Evolutionary conservation across 2,329 filamentous ascomycete genomes (phyloP), one percentile per base, ranked within the genome.

Genomic region (Myriosclerotinia duriaeana): DNA sequence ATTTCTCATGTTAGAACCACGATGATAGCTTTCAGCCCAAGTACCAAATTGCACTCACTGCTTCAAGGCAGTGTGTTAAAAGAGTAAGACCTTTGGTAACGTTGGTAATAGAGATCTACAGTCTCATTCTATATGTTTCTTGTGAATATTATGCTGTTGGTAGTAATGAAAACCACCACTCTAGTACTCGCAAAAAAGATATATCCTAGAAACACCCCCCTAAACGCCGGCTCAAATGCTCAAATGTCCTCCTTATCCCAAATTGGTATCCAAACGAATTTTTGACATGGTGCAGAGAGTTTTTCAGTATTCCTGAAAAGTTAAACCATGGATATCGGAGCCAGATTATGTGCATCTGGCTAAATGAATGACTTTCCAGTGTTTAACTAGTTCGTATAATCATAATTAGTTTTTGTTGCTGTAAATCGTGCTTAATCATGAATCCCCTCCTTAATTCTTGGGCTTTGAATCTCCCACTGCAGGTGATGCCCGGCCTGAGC

Each of bases 391-490:
- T 36, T 56, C 30, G 53, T 64, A 56, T 56, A 34, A 64, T 56
- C 61, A 50, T 38, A 60, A 50, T 12, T 60, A 30, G 8, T 60
- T 50, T 50, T 50, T 38, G 30, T 38, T 9, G n/a, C 58, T 38
- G 14, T 60, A 44, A 9, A 15, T 12, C 8, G 26, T 60, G 7
- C 26, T 20, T 36, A 38, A 38, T 15, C 14, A 50, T 22, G 20
- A 26, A 26, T 38, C 15, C 14, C 20, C n/a, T 42, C 30, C 53
- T 58, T 55, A 70, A 61, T 67, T 66, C 40, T 70, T 70, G 15
- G 65, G 67, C 52, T 69, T 67, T n/a, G 69, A 66, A 42, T 66
- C 67, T 30, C 63, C 69, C 7, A 68, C 59, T 30, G 61, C 70
- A 52, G 69, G 66, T 56, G 62, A 64, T 36, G 53, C 62, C n/a